Evolutionary conservation across 441 rosid genomes (phyloP), one percentile per base, ranked within the genome.

Genomic region (Viola pubescens): DNA sequence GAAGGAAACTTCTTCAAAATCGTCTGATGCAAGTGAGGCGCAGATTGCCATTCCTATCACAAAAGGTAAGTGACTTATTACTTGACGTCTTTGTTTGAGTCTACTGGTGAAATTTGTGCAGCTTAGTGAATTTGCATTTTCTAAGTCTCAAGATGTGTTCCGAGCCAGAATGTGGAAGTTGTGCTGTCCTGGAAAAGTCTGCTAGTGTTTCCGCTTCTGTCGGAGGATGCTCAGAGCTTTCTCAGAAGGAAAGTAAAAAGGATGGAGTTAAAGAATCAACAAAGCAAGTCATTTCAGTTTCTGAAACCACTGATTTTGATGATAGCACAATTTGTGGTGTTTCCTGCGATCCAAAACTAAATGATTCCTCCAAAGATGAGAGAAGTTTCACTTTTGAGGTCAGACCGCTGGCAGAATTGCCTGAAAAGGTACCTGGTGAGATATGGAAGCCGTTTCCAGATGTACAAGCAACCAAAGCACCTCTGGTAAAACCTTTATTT

Each of bases 381-480:
- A 73, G 66, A 61, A 80, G 81, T 71, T 73, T 82, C 73, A 83
- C 84, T 49, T 81, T 82, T 64, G 83, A 79, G 75, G 81, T 83
- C 12, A 68, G 57, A 59, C 70, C 82, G n/a, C 45, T 69, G 59
- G 70, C 66, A 12, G 67, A 50, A 61, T 38, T 61, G 45, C 71
- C 83, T 60, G 62, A 26, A 52, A 73, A 13, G 39, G 82, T 79
- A 70, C 66, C 72, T 72, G 81, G 64, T 65, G 75, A 74, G 57
- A 75, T 70, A 55, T 77, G 81, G 76, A 75, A 80, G 67, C 76
- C 81, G 9, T 59, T 80, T 74, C 48, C 77, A 19, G 47, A 76
- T 56, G 41, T 65, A 56, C 80, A 75, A 66, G 70, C 73, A 37
- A 63, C 68, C 51, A 78, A 68, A 67, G 76, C 57, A 56, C 67